A percentile compares a stretch with the other conserved stretches of the same genome.
phyloP scores from a whole-genome alignment of 768 basidiomycete genomes.

The Leucocoprinus birnbaumii region DNA sequence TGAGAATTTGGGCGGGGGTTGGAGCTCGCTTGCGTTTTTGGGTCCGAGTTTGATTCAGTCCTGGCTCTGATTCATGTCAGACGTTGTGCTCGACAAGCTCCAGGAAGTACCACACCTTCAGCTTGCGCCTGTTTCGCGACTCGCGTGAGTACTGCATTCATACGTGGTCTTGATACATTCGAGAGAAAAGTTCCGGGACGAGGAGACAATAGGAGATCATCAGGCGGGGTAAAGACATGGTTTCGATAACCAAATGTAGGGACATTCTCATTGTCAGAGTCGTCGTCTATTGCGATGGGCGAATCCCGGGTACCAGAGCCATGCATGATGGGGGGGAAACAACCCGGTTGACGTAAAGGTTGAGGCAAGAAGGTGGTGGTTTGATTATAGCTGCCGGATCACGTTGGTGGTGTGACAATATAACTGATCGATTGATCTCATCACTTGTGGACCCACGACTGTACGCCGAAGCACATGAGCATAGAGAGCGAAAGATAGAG shows the following conservation, averaged over 20 bases:
- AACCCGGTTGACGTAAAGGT: background rate
- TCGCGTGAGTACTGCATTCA: background rate
- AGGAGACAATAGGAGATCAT: constrained; percentile 8
- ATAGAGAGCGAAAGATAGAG: too few species aligned
- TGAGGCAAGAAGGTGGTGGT: too few species aligned
- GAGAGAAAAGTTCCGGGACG: constrained; percentile 7
- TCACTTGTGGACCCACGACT: background rate
- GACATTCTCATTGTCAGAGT: constrained; percentile 37
- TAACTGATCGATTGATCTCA: background rate
- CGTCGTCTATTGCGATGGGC: constrained; percentile 37
- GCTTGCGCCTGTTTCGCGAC: constrained; percentile 10
- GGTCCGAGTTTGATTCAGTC: constrained; percentile 10
- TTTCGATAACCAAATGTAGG: constrained; percentile 21
- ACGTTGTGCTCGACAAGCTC: background rate
- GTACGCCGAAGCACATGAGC: too few species aligned
- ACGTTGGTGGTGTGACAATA: background rate
- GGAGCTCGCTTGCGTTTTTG: constrained; percentile 19
- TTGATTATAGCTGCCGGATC: background rate
- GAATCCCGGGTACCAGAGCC: constrained; percentile 31
- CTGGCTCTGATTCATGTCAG: constrained; percentile 1
- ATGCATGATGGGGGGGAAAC: constrained; percentile 14
- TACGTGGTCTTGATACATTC: background rate
- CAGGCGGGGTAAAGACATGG: background rate
- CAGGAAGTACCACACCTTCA: background rate
- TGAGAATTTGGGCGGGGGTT: constrained; percentile 10